phyloP scores from a whole-genome alignment of 768 basidiomycete genomes.

The Coprinopsis strossmayeri region DNA sequence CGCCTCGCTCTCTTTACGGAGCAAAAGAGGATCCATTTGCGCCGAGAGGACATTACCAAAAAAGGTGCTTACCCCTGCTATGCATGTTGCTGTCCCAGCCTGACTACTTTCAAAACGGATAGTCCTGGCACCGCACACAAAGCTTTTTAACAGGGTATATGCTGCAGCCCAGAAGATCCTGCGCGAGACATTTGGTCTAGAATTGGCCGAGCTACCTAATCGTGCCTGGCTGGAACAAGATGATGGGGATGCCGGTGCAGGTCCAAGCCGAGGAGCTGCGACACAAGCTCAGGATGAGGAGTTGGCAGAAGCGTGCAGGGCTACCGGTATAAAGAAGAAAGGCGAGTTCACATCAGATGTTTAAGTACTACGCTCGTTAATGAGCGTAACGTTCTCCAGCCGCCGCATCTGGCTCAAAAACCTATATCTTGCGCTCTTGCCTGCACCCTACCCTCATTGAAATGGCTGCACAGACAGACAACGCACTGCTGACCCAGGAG shows the following conservation, averaged over 20 bases:
- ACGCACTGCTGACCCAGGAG: slow-evolving; percentile 45
- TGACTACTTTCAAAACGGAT: too few species aligned
- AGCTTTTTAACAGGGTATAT: slow-evolving; percentile 63
- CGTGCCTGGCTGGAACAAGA: slow-evolving; percentile 50
- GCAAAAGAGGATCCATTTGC: slow-evolving; percentile 56
- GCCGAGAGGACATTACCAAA: slow-evolving; percentile 82
- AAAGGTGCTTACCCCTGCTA: too few species aligned
- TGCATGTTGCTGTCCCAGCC: too few species aligned
- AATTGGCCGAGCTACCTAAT: slow-evolving; percentile 71
- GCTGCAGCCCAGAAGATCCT: slow-evolving; percentile 58
- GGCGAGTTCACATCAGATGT: slow-evolving; percentile 38
- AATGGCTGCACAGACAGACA: slow-evolving; percentile 48
- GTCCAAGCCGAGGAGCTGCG: neutral
- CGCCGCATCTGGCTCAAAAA: slow-evolving; percentile 57
- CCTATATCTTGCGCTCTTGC: slow-evolving; percentile 76
- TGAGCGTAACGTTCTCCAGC: too few species aligned
- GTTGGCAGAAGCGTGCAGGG: slow-evolving; percentile 37
- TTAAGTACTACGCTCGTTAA: too few species aligned
- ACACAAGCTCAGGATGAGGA: slow-evolving; percentile 33
- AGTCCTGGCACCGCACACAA: slow-evolving; percentile 35
- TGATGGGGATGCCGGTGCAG: slow-evolving; percentile 20
- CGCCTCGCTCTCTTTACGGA: slow-evolving; percentile 80
- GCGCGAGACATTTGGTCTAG: slow-evolving; percentile 68
- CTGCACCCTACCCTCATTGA: slow-evolving; percentile 60
- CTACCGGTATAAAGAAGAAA: slow-evolving; percentile 62